Evolutionary conservation across 176 grass and related monocot species (phyloP).

Genomic region (Sorghum bicolor): DNA sequence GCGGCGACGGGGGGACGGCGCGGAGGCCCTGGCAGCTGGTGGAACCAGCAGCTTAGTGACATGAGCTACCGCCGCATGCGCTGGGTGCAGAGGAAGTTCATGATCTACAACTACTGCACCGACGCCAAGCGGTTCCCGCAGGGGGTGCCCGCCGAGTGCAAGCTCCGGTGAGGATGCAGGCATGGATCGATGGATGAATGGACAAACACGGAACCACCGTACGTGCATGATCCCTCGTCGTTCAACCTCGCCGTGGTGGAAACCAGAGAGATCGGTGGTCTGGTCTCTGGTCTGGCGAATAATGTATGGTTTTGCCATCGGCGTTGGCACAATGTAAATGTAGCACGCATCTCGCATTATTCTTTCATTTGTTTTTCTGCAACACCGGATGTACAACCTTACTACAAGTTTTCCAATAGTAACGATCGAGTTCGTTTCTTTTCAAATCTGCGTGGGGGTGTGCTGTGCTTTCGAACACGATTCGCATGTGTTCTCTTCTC

Average conservation of each 20-base stretch:
- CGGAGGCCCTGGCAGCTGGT: slow-evolving; percentile 45
- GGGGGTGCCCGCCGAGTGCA: slow-evolving; percentile 69
- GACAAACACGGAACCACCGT: not conserved
- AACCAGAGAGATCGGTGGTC: not conserved
- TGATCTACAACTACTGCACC: slow-evolving; percentile 84
- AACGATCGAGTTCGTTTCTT: not conserved
- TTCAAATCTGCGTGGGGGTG: not conserved
- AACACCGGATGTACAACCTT: slow-evolving; percentile 14
- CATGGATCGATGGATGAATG: not conserved
- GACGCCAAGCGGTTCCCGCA: slow-evolving; percentile 65
- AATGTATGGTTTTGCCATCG: not conserved
- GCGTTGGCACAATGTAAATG: slow-evolving; percentile 20
- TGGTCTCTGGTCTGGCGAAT: not conserved
- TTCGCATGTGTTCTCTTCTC: not conserved
- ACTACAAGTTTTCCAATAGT: not conserved
- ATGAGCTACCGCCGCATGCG: slow-evolving; percentile 45
- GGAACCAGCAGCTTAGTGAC: slow-evolving; percentile 60
- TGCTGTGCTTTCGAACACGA: not conserved
- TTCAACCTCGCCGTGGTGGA: not conserved
- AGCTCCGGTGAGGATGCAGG: slow-evolving; percentile 17
- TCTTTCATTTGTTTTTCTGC: slow-evolving; percentile 41
- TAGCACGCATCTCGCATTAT: slow-evolving; percentile 32
- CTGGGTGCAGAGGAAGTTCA: slow-evolving; percentile 70
- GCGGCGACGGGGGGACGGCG: not conserved
- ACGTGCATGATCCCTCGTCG: not conserved